Evolutionary conservation across 2,329 filamentous ascomycete genomes (phyloP), one percentile per base, ranked within the genome.

Genomic region (Blumeria hordei): DNA sequence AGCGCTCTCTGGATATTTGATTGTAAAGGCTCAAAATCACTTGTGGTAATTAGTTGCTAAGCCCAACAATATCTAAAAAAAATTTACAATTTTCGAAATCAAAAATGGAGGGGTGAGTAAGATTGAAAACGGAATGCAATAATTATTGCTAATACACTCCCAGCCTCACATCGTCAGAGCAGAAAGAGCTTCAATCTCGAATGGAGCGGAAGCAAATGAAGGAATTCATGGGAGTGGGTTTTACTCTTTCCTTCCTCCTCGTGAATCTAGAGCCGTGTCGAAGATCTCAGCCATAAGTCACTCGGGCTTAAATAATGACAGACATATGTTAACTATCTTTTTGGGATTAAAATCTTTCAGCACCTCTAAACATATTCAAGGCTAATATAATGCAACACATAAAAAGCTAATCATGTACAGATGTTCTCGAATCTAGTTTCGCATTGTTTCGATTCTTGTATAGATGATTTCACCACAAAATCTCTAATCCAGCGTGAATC

Each of bases 161-260:
- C 56, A 65, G 64, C 60, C 61, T 67, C 49, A 62, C 64, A 41
- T 58, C 61, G 37, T 69, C 79, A 64, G 90, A 96, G 75, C 85
- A 93, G 74, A 85, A 86, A 72, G 86, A 92, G 76, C 84, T 98
- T 67, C 83, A 94, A 71, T 72, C 79, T 72, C 87, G 92, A 70
- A 88, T 98, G 79, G 88, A 96, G 74, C 85, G 85, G 72, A 93
- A 92, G 72, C 92, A 98, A 72, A 86, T 98, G 76, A 94, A 94
- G 74, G 90, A 96, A 68, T 96, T 98, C 68, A 94, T 96, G 83
- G 85, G 80, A 65, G 92, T 96, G 76, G 63, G 86, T 75, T 8
- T 47, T 7, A 49, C 44, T 18, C 67, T 55, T 50, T 57, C 47
- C 10, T 47, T 28, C 21, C 18, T 18, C 18, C 39, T n/a, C 18